phyloP scores from a whole-genome alignment of 352 stramenopile species.

The Phytopythium delawarense region DNA sequence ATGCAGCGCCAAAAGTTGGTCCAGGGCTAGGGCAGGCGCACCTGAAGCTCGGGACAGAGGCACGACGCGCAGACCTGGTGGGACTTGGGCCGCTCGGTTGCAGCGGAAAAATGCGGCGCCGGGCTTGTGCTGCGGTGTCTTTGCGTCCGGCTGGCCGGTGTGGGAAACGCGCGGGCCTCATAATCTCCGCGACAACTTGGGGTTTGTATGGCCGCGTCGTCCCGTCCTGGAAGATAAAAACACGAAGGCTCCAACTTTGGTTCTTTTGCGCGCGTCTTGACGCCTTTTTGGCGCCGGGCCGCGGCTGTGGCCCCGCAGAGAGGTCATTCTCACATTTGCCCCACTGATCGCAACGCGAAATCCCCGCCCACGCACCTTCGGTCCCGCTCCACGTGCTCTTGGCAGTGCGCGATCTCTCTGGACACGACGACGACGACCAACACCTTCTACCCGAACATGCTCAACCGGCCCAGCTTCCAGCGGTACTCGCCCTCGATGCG shows the following conservation, averaged over 20 bases:
- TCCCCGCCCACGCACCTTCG: neutral
- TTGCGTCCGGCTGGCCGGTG: neutral
- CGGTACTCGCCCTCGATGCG: constrained; percentile 44
- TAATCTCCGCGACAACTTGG: constrained; percentile 3
- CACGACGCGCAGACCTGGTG: neutral
- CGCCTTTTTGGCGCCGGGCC: neutral
- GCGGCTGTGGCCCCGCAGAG: neutral
- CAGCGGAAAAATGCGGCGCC: constrained; percentile 1
- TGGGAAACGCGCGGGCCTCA: constrained; percentile 10
- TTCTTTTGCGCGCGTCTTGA: constrained; percentile 1
- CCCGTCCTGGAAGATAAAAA: neutral
- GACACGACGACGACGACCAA: constrained; percentile 23
- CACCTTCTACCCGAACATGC: constrained; percentile 24
- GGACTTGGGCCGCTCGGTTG: neutral
- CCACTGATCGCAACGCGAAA: neutral
- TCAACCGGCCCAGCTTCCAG: constrained; percentile 58
- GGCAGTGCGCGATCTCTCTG: neutral
- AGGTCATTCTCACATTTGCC: constrained; percentile 7
- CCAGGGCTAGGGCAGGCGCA: neutral
- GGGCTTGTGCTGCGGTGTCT: neutral
- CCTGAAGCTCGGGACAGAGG: neutral
- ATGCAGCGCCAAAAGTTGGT: neutral
- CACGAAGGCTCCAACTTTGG: constrained; percentile 1
- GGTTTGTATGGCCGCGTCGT: constrained; percentile 1
- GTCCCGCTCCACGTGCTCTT: neutral